Base-by-base conservation (phyloP, 768 basidiomycete species). In the Stropharia rugosoannulata region DNA sequence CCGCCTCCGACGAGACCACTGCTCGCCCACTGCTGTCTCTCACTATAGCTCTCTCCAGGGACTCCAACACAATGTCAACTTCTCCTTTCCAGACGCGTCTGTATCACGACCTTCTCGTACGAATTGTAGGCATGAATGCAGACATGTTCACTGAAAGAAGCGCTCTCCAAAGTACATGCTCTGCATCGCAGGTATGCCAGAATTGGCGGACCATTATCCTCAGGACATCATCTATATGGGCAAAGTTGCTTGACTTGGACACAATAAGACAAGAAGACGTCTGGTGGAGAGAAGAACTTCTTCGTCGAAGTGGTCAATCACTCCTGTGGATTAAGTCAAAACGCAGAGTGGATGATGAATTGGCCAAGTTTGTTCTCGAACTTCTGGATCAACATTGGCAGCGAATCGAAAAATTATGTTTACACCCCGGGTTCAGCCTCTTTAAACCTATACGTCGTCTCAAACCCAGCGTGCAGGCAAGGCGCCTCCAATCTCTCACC, bases 181-280 rank as follows among this genome's bases (percentile, higher is more conserved):
- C 5, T 2, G 19, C 50, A 11, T 51, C 50, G 38, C 50, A 51
- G 37, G 50, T 51, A 8, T 51, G 50, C 50, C 38, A 19, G 12
- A n/a, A 7, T 6, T 51, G 50, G 50, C 50, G 50, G 6, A 40
- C 38, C 16, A 12, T 51, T 2, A 41, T 27, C 13, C 50, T 51
- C 16, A 7, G 10, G 1, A 15, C 50, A 41, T 39, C 50, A 41
- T 51, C 38, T 27, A 22, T 51, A 27, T 51, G 50, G 50, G 50
- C 38, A 40, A 51, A 40, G 39, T 40, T 51, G 11, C 25, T 51
- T n/a, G 50, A 51, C 29, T 15, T 51, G 8, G 50, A 51, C 12
- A 16, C 5, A 15, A 18, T 51, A 39, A 6, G 19, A 15, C 6
- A 40, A 37, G 9, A 15, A 7, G 12, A n/a, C n/a, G 12, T 39